Evolutionary conservation across 176 grass and related monocot species (phyloP), one percentile per base, ranked within the genome.

Genomic region (Triticum urartu): DNA sequence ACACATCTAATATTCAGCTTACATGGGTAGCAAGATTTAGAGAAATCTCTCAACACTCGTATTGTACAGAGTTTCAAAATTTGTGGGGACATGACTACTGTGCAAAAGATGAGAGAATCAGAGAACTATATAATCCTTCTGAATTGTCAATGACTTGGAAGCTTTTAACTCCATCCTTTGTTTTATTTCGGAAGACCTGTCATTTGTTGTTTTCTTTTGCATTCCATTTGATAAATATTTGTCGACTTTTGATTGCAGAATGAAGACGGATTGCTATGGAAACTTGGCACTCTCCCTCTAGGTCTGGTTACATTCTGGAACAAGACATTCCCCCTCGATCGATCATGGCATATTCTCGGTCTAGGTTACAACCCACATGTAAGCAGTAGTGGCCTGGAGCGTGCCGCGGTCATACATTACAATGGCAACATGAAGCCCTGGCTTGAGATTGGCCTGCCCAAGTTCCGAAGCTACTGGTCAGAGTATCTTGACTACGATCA

Each of bases 391-490:
- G 92, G 94, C 9, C 79, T 97, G 20, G 90, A 91, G 42, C 72
- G 47, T 64, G 91, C 92, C 0, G 92, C 91, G 0, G 95, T 94
- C 25, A 86, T 97, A 47, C 95, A 97, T 84, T 97, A 97, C 75
- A 94, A 94, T 58, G 95, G 95, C 50, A 97, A 97, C 52, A 83
- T 92, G 94, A 97, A 97, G 80, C 94, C 94, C 18, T 97, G 94
- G 94, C 88, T 97, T 25, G 92, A 97, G 82, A 97, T 94, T 63
- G 92, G 90, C 54, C 71, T 97, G 61, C 90, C 90, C 68, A 89
- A 87, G 59, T 97, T 79, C 77, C 86, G 89, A 38, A 72, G 77
- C 70, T 91, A 94, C 86, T 97, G 95, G 95, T 97, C 92, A 4
- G 91, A 89, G 64, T 91, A 97, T 60, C 84, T 97, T 58, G 89